Evolutionary conservation across 2,329 filamentous ascomycete species (phyloP).

Genomic region (Fusarium albidum): DNA sequence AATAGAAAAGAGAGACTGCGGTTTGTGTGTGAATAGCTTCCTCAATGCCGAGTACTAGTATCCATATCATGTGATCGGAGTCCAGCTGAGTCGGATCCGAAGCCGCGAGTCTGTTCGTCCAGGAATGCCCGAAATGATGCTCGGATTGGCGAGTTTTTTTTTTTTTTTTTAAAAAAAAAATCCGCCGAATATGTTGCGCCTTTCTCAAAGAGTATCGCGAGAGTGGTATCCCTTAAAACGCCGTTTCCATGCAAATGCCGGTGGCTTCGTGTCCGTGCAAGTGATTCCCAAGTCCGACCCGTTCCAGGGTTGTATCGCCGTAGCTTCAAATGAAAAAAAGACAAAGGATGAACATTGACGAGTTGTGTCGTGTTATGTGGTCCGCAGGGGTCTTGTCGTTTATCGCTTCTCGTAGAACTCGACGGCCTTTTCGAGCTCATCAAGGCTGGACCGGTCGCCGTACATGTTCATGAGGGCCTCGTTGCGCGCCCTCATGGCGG

Average conservation of each 20-base stretch:
- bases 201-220: conserved; percentile 15
- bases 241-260: conserved; percentile 32
- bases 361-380: conserved; percentile 2
- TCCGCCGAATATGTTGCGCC: conserved; percentile 6
- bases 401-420: conserved; percentile 53
- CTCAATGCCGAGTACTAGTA: conserved; percentile 15
- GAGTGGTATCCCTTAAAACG: conserved; percentile 35
- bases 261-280: conserved; percentile 22
- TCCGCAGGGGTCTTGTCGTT: conserved; percentile 17
- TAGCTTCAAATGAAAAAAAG: conserved; percentile 21
- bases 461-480: conserved; percentile 58
- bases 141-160: neutral
- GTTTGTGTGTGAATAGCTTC: conserved; percentile 6
- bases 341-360: conserved; percentile 8
- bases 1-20: conserved; percentile 9
- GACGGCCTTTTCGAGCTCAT: conserved; percentile 58
- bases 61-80: conserved; percentile 5
- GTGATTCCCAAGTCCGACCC: conserved; percentile 18
- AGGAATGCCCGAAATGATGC: conserved; percentile 5
- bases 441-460: conserved; percentile 57
- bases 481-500: conserved; percentile 48
- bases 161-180: neutral
- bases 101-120: conserved; percentile 5
- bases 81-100: conserved; percentile 6
- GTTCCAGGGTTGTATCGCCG: conserved; percentile 13